Percentiles rank a stretch among this genome's conserved stretches.
phyloP scores from a whole-genome alignment of 164 flowering plant genomes.

The Santalum album region DNA sequence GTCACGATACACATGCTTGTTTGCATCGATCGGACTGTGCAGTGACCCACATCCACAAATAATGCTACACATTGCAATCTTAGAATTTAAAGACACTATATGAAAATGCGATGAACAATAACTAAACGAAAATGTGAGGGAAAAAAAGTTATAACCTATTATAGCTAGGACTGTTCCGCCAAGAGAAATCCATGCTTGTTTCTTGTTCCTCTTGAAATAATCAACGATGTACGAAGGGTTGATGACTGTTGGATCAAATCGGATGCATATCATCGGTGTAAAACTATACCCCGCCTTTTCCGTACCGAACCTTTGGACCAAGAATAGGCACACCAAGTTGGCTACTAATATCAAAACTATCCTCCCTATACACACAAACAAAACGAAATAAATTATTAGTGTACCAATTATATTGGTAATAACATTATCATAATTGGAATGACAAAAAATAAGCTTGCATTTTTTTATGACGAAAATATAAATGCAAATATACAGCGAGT shows the following conservation, averaged over 20 bases:
- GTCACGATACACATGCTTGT: conserved; percentile 44
- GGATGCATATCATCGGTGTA: conserved; percentile 53
- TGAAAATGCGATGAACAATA: background rate
- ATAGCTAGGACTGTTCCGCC: conserved; percentile 56
- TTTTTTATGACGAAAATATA: no score
- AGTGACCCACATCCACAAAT: conserved; percentile 76
- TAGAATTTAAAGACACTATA: no score
- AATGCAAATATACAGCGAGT: no score
- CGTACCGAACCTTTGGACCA: conserved; percentile 61
- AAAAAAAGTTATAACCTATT: conserved; percentile 28
- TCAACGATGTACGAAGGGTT: conserved; percentile 46
- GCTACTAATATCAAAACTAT: conserved; percentile 40
- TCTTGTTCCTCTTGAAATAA: conserved; percentile 50
- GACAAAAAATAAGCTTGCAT: no score
- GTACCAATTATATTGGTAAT: no score
- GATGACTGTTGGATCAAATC: conserved; percentile 39
- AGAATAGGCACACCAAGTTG: conserved; percentile 32
- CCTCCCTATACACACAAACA: conserved; percentile 18
- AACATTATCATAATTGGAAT: no score
- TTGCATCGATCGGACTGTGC: conserved; percentile 56
- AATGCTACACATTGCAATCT: conserved; percentile 57
- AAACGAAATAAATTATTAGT: background rate
- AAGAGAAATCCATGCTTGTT: conserved; percentile 62
- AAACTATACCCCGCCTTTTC: conserved; percentile 66
- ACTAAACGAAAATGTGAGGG: background rate